phyloP scores from a whole-genome alignment of 257 asterid species.

The Solanum chmielewskii region DNA sequence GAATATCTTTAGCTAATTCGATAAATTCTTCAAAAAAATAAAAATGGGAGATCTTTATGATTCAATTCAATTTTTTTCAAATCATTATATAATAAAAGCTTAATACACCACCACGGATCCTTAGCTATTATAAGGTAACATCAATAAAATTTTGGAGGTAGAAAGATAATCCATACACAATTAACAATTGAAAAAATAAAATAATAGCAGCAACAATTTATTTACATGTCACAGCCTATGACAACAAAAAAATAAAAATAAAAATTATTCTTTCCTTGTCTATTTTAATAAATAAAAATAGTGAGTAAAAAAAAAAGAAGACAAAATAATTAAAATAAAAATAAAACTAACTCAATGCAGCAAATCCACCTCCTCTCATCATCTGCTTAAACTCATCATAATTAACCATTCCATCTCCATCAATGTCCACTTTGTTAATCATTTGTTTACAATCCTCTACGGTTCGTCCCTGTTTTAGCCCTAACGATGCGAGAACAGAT shows the following conservation, averaged over 20 bases:
- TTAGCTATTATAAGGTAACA: neutral
- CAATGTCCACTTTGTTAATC: slow-evolving; percentile 53
- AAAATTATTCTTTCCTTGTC: neutral
- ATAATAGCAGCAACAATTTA: neutral
- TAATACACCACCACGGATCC: too few relatives aligned
- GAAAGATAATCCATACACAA: neutral
- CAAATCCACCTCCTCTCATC: slow-evolving; percentile 64
- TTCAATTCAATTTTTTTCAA: too few relatives aligned
- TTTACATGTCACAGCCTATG: neutral
- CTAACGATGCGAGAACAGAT: slow-evolving; percentile 36
- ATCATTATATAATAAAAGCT: accelerated
- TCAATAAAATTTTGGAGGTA: neutral
- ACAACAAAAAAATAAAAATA: neutral
- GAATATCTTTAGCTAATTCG: neutral
- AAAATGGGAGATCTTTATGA: too few relatives aligned
- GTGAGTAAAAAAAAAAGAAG: neutral
- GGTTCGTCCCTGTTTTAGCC: slow-evolving; percentile 42
- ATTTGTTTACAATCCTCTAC: slow-evolving; percentile 49
- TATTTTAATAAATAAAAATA: neutral
- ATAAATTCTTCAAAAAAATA: neutral
- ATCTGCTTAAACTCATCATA: slow-evolving; percentile 51
- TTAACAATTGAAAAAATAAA: neutral
- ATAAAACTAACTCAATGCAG: slow-evolving; percentile 10
- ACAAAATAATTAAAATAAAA: neutral
- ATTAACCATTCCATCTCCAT: slow-evolving; percentile 52